A percentile compares a stretch with the other conserved stretches of the same genome.
These are phyloP conservation scores for Pyracantha coccinea DNA, from an alignment of 331 rosid species.

Conservation along the genomic window DNA sequence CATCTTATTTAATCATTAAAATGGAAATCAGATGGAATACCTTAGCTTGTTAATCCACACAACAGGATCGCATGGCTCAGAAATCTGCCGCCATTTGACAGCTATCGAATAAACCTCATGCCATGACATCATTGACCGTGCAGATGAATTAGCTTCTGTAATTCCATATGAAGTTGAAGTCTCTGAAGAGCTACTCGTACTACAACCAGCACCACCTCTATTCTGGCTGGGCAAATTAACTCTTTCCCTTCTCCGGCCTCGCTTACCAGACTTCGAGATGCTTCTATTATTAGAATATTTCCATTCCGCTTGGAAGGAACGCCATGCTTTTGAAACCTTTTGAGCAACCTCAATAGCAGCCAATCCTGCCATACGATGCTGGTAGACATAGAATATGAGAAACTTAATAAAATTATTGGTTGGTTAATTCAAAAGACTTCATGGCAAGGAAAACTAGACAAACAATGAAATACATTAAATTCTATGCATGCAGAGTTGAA, in stretches of 20 bases:
- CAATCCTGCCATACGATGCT: conserved; percentile 99
- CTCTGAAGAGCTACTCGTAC: conserved; percentile 67
- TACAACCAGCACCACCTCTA: conserved; percentile 97
- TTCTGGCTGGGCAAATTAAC: conserved; percentile 66
- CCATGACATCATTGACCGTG: conserved; percentile 64
- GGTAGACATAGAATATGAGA: conserved; percentile 32
- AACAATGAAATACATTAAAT: not conserved
- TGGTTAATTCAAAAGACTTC: not conserved
- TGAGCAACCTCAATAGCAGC: conserved; percentile 97
- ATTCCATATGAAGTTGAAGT: conserved; percentile 42
- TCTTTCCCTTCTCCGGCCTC: conserved; percentile 75
- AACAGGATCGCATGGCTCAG: conserved; percentile 97
- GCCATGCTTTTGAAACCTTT: conserved; percentile 90
- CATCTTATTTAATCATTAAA: not conserved
- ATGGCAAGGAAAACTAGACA: not conserved
- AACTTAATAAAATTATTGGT: conserved; percentile 6
- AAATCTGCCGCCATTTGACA: conserved; percentile 91
- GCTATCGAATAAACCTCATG: conserved; percentile 72
- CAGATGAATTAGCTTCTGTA: conserved; percentile 57
- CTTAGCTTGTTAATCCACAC: conserved; percentile 93
- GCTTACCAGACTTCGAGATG: conserved; percentile 60
- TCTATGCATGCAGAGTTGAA: not conserved
- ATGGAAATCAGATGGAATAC: conserved; percentile 27
- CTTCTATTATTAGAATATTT: conserved; percentile 63
- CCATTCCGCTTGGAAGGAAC: conserved; percentile 66